Evolutionary conservation across 2,329 filamentous ascomycete species (phyloP).

Genomic region (Tolypocladium nubicola): DNA sequence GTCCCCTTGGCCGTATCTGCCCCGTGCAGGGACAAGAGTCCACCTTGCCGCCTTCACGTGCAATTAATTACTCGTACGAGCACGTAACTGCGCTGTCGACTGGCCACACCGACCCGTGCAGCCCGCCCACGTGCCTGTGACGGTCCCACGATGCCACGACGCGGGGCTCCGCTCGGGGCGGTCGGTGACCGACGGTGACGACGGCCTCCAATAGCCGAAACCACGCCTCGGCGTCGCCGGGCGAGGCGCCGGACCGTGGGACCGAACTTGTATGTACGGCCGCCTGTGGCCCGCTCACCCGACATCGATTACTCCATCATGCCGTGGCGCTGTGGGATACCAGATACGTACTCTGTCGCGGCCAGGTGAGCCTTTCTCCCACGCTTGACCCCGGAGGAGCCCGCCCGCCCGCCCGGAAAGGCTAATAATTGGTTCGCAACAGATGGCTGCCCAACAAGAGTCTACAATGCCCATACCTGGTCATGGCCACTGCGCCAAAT

Average conservation of each 20-base stretch:
- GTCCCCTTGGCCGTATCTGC: neutral
- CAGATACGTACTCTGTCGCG: neutral
- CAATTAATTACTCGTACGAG: neutral
- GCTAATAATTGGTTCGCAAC: neutral
- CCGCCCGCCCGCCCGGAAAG: neutral
- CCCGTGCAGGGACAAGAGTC: neutral
- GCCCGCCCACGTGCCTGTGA: neutral
- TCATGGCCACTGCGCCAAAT: neutral
- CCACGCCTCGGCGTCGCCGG: neutral
- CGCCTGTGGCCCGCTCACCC: neutral
- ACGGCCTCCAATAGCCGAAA: neutral
- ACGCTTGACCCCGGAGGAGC: neutral
- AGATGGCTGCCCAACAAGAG: neutral
- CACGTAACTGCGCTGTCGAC: neutral
- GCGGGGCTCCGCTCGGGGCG: constrained; percentile 4
- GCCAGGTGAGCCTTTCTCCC: neutral
- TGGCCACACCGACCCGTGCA: neutral
- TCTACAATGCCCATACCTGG: neutral
- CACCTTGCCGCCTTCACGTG: neutral
- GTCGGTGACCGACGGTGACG: constrained; percentile 2
- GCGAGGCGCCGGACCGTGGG: neutral
- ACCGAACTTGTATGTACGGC: neutral
- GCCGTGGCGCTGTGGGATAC: neutral
- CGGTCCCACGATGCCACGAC: neutral
- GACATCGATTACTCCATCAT: neutral